These are phyloP conservation scores for Delonix regia DNA, from an alignment of 306 rosid genomes.

Conservation along the genomic window DNA sequence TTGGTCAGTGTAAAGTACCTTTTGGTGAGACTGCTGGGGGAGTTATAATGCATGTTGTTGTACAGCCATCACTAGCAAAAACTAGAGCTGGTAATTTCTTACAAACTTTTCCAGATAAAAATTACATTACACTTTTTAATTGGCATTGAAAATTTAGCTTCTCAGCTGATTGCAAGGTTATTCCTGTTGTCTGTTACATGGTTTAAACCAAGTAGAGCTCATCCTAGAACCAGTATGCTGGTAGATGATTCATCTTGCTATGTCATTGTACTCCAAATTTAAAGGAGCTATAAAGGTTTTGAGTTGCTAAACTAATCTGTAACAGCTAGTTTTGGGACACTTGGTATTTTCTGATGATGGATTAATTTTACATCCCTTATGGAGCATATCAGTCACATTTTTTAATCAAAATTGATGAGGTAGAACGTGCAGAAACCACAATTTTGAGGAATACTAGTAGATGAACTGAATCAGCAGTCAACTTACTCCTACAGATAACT, in stretches of 20 bases:
- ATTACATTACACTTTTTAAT: background rate
- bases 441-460: background rate
- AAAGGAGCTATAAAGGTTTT: background rate
- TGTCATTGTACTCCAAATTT: background rate
- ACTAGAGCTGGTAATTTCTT: conserved; percentile 52
- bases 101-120: background rate
- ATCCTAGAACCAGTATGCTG: background rate
- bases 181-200: background rate
- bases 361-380: background rate
- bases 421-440: background rate
- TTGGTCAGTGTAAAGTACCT: conserved; percentile 68
- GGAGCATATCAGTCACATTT: background rate
- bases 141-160: conserved; percentile 11
- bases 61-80: conserved; percentile 57
- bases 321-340: background rate
- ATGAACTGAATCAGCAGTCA: background rate
- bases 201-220: background rate
- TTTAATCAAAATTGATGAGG: background rate
- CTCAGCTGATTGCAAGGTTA: background rate
- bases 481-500: background rate
- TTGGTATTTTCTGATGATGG: background rate
- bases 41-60: conserved; percentile 61
- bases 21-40: conserved; percentile 55
- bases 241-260: background rate
- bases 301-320: background rate